Percentiles rank a stretch among this genome's conserved stretches.
Evolutionary conservation across 2,329 filamentous ascomycete species (phyloP).

Genomic region (Fusarium clavum): DNA sequence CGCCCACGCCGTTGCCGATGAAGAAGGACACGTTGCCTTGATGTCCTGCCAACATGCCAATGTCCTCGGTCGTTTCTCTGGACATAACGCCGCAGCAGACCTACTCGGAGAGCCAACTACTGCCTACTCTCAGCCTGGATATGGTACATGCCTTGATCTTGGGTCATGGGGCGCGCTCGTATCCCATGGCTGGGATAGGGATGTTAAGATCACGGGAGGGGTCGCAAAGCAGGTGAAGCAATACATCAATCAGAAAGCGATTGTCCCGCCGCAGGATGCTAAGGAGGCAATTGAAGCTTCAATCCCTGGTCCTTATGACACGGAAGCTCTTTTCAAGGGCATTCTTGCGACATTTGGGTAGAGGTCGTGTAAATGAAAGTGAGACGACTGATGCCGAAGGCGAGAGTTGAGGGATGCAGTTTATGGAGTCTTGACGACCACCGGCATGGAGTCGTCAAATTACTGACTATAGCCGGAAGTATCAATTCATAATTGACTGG

Average conservation of each 20-base stretch:
- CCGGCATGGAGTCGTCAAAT: no score
- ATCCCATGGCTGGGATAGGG: slow-evolving; percentile 48
- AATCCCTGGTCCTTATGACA: not conserved
- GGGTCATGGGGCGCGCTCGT: slow-evolving; percentile 49
- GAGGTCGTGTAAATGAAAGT: no score
- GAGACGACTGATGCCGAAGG: no score
- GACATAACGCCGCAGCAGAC: slow-evolving; percentile 52
- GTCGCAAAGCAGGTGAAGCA: slow-evolving; percentile 50
- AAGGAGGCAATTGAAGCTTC: slow-evolving; percentile 1
- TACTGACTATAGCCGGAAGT: no score
- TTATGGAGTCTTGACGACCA: no score
- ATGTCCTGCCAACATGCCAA: slow-evolving; percentile 57
- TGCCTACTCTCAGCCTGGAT: slow-evolving; percentile 48
- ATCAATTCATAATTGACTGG: no score
- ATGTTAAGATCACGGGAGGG: slow-evolving; percentile 45
- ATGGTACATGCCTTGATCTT: slow-evolving; percentile 53
- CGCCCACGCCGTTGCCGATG: slow-evolving; percentile 44
- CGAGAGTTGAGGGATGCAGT: no score
- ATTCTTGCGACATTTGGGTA: not conserved
- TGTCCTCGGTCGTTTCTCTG: slow-evolving; percentile 50
- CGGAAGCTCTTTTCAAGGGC: not conserved
- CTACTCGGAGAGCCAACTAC: slow-evolving; percentile 44
- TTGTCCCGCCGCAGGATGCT: not conserved
- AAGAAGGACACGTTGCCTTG: slow-evolving; percentile 45
- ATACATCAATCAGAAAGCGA: slow-evolving; percentile 47